Evolutionary conservation across 352 stramenopile genomes (phyloP).

Genomic region (Pythium brachiatum): DNA sequence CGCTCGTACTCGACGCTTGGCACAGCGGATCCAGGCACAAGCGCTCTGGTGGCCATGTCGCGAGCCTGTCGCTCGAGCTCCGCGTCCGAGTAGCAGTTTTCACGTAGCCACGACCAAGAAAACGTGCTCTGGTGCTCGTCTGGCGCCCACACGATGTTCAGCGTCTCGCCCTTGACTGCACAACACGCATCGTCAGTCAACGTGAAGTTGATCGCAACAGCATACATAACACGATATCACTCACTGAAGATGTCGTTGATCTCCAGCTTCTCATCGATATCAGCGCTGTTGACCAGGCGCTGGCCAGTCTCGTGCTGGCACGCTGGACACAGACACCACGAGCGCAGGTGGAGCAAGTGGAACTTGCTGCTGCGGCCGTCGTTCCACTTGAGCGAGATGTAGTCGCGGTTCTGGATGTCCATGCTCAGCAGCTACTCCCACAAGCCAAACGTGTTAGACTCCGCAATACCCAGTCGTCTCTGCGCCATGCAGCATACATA

Average conservation of each 20-base stretch:
- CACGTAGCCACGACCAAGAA: conserved; percentile 60
- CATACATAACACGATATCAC: conserved; percentile 1
- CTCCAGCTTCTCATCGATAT: conserved; percentile 53
- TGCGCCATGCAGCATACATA: neutral
- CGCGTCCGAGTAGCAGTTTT: conserved; percentile 74
- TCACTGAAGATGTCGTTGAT: conserved; percentile 77
- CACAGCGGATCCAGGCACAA: conserved; percentile 48
- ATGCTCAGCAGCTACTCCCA: conserved; percentile 50
- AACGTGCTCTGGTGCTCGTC: conserved; percentile 71
- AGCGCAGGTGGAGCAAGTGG: conserved; percentile 70
- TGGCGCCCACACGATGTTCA: conserved; percentile 66
- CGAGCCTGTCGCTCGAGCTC: conserved; percentile 45
- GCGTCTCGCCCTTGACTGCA: conserved; percentile 63
- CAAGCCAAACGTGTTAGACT: neutral
- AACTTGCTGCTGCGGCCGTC: conserved; percentile 68
- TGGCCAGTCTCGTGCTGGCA: conserved; percentile 79
- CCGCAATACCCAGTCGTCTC: neutral
- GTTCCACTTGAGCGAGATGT: conserved; percentile 76
- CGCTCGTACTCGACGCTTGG: conserved; percentile 52
- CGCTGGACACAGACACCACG: conserved; percentile 68
- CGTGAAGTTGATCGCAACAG: neutral
- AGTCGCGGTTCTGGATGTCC: conserved; percentile 69
- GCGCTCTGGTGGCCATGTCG: conserved; percentile 44
- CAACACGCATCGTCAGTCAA: neutral
- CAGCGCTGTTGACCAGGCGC: conserved; percentile 71